phyloP scores from a whole-genome alignment of 164 flowering plant genomes.

The Magnolia kwangsiensis region DNA sequence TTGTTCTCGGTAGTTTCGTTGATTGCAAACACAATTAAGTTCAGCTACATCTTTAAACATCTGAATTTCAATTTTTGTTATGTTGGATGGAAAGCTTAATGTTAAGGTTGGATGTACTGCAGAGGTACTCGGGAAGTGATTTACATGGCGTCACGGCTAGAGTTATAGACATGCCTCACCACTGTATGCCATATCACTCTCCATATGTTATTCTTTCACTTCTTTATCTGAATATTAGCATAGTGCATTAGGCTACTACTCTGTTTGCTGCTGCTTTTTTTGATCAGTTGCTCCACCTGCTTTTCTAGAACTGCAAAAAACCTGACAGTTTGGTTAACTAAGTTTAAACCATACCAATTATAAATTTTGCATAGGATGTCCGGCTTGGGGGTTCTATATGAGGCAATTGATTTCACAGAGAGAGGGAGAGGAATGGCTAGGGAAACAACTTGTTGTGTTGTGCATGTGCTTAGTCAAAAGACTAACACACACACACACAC shows the following conservation, averaged over 20 bases:
- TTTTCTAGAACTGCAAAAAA: neutral
- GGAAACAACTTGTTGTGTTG: too few species aligned
- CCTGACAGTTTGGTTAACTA: neutral
- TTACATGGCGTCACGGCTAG: conserved; percentile 87
- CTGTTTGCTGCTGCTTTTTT: neutral
- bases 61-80: neutral
- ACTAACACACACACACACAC: too few species aligned
- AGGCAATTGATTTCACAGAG: too few species aligned
- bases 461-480: too few species aligned
- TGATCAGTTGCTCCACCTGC: neutral
- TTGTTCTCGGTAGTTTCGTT: neutral
- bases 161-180: conserved; percentile 93
- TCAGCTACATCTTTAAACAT: neutral
- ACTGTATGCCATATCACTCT: conserved; percentile 56
- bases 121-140: conserved; percentile 93
- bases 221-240: neutral
- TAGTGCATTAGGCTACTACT: neutral
- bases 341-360: neutral
- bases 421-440: too few species aligned
- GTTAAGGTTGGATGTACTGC: conserved; percentile 20
- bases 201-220: neutral
- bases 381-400: too few species aligned
- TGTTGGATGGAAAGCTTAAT: conserved; percentile 12
- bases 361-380: neutral
- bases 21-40: neutral